Evolutionary conservation across 2,329 filamentous ascomycete species (phyloP), one percentile per base, ranked within the genome.

Genomic region (Microdochium paspali): DNA sequence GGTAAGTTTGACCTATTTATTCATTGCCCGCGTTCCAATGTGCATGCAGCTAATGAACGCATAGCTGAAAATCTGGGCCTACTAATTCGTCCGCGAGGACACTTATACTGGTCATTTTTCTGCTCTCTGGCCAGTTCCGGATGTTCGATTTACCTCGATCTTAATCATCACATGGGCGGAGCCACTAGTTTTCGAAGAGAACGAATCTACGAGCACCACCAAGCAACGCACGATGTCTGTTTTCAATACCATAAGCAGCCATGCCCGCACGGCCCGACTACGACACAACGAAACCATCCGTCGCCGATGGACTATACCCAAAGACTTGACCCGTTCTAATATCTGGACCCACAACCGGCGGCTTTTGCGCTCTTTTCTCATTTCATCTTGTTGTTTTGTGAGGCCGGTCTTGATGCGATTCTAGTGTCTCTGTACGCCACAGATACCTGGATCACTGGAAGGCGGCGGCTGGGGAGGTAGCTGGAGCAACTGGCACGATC

Each of bases 61-160:
- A 35, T 53, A 90, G 87, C 84, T 91, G 68, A 90, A 90, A 79
- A 82, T 91, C 66, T 91, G 87, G 87, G 87, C 87, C 54, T 89
- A 85, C 73, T 87, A 84, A 69, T 9, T 5, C 23, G 13, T 10
- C 24, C 10, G 26, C 42, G 6, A 25, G 12, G 20, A 44, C 42
- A 24, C n/a, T n/a, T n/a, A 44, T 24, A 44, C 24, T 25, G 23
- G 23, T 15, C 23, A 26, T 44, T 44, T n/a, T 43, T 43, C 39
- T 25, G 18, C 7, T 9, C 42, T 4, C 5, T 25, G 13, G 13
- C 23, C 7, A 44, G 9, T 23, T 21, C 24, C 24, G 15, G 32
- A 44, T 24, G n/a, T 24, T 20, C 42, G 35, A 18, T 15, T 15
- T 15, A 4, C 24, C 39, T 23, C 13, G 18, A 13, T 15, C 42